A percentile compares a stretch with the other conserved stretches of the same genome.
These are phyloP conservation scores for Saturnispora hagleri DNA, from an alignment of 805 yeast species.

Conservation along the genomic window DNA sequence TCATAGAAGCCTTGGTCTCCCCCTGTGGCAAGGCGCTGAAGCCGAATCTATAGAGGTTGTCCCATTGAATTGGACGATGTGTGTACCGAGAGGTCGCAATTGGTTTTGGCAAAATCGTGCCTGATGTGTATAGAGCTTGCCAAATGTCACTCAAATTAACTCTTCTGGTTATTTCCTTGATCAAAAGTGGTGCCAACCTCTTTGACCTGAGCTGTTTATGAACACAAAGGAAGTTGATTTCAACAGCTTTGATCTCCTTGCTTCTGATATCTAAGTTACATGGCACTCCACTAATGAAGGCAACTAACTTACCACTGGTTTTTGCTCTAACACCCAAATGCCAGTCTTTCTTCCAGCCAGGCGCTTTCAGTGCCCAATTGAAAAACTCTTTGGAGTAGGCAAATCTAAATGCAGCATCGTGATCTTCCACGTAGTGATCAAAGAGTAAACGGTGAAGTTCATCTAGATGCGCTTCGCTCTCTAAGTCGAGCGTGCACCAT, in stretches of 20 bases:
- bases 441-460: slow-evolving; percentile 75
- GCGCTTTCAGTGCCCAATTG: slow-evolving; percentile 89
- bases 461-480: slow-evolving; percentile 44
- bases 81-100: slow-evolving; percentile 80
- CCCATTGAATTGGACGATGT: slow-evolving; percentile 93
- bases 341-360: slow-evolving; percentile 89
- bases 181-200: slow-evolving; percentile 87
- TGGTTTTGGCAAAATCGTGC: slow-evolving; percentile 87
- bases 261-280: slow-evolving; percentile 50
- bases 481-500: slow-evolving; percentile 75
- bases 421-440: slow-evolving; percentile 92
- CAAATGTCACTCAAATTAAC: slow-evolving; percentile 78
- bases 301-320: slow-evolving; percentile 68
- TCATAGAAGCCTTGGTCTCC: slow-evolving; percentile 58
- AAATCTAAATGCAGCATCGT: slow-evolving; percentile 85
- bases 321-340: slow-evolving; percentile 87
- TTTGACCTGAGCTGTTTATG: slow-evolving; percentile 92
- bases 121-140: slow-evolving; percentile 96
- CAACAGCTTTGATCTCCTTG: slow-evolving; percentile 52
- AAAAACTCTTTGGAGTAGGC: slow-evolving; percentile 77
- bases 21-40: slow-evolving; percentile 72
- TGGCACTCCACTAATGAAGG: slow-evolving; percentile 90
- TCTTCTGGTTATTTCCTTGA: slow-evolving; percentile 89
- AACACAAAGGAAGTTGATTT: slow-evolving; percentile 87
- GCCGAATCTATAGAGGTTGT: slow-evolving; percentile 80